Conservation (phyloP, 2,329 filamentous ascomycete genomes). For the Arachnomyces sp. region DNA sequence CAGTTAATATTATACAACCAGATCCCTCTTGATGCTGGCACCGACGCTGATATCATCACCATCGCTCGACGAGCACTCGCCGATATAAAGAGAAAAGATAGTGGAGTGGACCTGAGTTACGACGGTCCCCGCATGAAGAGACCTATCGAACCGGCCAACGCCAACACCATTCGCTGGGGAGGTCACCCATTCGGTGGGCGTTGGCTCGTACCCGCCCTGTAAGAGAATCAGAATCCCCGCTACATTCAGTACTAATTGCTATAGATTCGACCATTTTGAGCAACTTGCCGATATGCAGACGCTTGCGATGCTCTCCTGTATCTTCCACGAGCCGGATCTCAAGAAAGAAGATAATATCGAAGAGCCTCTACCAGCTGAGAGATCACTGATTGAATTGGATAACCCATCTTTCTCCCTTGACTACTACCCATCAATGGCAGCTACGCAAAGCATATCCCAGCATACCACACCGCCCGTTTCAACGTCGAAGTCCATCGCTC, state of each 20-base stretch:
- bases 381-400: conserved; percentile 32
- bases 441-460: conserved; percentile 36
- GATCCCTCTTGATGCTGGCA: conserved; percentile 60
- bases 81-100: conserved; percentile 32
- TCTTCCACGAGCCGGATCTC: conserved; percentile 46
- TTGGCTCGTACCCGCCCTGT: conserved; percentile 50
- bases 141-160: conserved; percentile 28
- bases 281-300: conserved; percentile 55
- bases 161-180: conserved; percentile 48
- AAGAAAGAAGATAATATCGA: conserved; percentile 27
- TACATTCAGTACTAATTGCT: background rate
- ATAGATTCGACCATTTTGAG: conserved; percentile 52
- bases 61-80: conserved; percentile 58
- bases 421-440: conserved; percentile 37
- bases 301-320: conserved; percentile 58
- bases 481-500: conserved; percentile 6
- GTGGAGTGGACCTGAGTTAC: conserved; percentile 25
- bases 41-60: conserved; percentile 57
- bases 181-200: conserved; percentile 48
- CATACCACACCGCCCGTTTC: conserved; percentile 28
- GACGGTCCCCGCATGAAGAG: conserved; percentile 27
- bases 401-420: conserved; percentile 41
- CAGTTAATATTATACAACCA: conserved; percentile 70
- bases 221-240: conserved; percentile 7
- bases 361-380: conserved; percentile 10